Conservation (phyloP, 2,329 filamentous ascomycete genomes). For the Neurospora crassa region DNA sequence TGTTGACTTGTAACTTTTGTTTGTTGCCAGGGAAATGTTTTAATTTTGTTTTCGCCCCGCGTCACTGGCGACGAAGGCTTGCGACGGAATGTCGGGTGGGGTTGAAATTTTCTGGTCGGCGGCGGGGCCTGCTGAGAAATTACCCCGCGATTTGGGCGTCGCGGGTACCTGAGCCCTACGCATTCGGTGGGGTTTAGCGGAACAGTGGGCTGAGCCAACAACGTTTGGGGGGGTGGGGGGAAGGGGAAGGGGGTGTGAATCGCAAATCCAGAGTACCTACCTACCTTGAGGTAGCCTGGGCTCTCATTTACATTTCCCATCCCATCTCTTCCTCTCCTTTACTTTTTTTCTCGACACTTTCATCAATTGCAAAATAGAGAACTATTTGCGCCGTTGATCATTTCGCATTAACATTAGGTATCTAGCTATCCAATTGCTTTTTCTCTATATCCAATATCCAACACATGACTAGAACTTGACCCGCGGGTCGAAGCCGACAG, state of each 20-base stretch:
- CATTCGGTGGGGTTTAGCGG: not conserved
- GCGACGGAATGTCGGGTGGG: not conserved
- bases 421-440: not conserved
- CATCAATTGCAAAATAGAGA: not conserved
- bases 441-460: not conserved
- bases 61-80: not conserved
- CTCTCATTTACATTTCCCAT: not conserved
- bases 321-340: not conserved
- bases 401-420: not conserved
- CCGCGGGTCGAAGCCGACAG: constrained; percentile 25
- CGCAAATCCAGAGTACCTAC: too few relatives aligned
- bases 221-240: too few relatives aligned
- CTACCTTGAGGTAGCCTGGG: too few relatives aligned
- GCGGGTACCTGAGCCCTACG: not conserved
- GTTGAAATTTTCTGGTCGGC: constrained; percentile 7
- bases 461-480: constrained; percentile 17
- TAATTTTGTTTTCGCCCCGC: not conserved
- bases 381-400: not conserved
- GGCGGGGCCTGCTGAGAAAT: constrained; percentile 7
- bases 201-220: not conserved
- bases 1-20: not conserved
- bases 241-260: too few relatives aligned
- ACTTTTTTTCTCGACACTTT: not conserved
- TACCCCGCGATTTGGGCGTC: not conserved
- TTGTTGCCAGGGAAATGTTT: not conserved